Base-by-base conservation (phyloP, 768 basidiomycete species). In the Leccinum longicurvipes region DNA sequence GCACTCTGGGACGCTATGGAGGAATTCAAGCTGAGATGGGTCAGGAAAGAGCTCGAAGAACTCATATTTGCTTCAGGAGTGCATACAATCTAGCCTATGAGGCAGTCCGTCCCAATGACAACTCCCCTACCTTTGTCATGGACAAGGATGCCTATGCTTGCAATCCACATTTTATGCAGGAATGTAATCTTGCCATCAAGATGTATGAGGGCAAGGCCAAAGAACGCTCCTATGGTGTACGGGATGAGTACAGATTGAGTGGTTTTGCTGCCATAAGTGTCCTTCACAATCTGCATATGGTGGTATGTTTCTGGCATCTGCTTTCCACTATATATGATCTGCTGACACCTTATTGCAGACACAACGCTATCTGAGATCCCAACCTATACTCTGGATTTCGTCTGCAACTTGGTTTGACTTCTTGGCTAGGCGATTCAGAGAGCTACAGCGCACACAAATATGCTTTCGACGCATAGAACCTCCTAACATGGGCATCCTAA, bases 401-500 rank as follows among this genome's bases (percentile, higher is more conserved):
- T 46, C 45, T 17, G 14, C 8, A 4, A 46, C 25, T 3, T 46
- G 45, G 45, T 8, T 60, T 1, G 12, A 58, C 11, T 55, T 61
- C 3, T 8, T 61, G 4, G 44, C 50, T 1, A 49, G 53, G 6
- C 5, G 47, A 10, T 12, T 60, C 3, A 34, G 36, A n/a, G 58
- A 49, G 7, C 32, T 61, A 1, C 60, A 56, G 6, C 3, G 3
- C 3, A n/a, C 25, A 1, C 58, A 61, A 6, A 61, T 61, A 1
- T 5, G 4, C 4, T 3, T 59, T 2, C 9, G n/a, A 6, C 17
- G 7, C 3, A 36, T 53, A 0, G 28, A 57, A 15, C 61, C 61
- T 8, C 34, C 60, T 2, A 62, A 62, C 25, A 23, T 61, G 28
- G 56, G 55, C 3, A 25, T 58, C 1, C 14, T 62, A 0, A 62